Evolutionary conservation across 2,329 filamentous ascomycete species (phyloP).

Genomic region (Stachybotrys chlorohalonatus): DNA sequence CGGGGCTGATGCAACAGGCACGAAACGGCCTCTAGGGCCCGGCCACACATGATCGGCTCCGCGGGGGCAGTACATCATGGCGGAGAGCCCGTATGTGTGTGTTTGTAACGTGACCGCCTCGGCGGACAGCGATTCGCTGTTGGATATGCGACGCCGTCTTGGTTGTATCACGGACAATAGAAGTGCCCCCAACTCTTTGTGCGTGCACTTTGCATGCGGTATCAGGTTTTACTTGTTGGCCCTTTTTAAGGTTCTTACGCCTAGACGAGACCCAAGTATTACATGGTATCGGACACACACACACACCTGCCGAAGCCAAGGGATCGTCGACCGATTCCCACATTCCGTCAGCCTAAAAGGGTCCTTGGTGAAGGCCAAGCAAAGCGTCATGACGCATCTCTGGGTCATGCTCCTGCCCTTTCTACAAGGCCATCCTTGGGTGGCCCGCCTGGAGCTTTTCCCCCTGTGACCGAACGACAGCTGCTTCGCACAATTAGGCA

Average conservation of each 20-base stretch:
- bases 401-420: neutral
- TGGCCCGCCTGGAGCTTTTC: neutral
- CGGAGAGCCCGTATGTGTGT: neutral
- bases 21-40: neutral
- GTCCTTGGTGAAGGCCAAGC: neutral
- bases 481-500: too few relatives aligned
- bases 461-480: too few relatives aligned
- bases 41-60: neutral
- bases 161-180: neutral
- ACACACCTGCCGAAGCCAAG: neutral
- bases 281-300: neutral
- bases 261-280: too few relatives aligned
- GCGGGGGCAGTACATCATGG: neutral
- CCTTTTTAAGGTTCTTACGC: too few relatives aligned
- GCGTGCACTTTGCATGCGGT: too few relatives aligned
- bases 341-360: neutral
- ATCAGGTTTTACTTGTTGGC: too few relatives aligned
- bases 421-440: neutral
- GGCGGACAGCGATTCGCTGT: neutral
- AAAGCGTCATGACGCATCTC: neutral
- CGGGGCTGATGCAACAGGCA: neutral
- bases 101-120: neutral
- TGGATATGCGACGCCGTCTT: neutral
- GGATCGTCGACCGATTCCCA: neutral
- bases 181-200: neutral